Evolutionary conservation across 495 filamentous ascomycete species (phyloP).

Genomic region (Podospora anserina): DNA sequence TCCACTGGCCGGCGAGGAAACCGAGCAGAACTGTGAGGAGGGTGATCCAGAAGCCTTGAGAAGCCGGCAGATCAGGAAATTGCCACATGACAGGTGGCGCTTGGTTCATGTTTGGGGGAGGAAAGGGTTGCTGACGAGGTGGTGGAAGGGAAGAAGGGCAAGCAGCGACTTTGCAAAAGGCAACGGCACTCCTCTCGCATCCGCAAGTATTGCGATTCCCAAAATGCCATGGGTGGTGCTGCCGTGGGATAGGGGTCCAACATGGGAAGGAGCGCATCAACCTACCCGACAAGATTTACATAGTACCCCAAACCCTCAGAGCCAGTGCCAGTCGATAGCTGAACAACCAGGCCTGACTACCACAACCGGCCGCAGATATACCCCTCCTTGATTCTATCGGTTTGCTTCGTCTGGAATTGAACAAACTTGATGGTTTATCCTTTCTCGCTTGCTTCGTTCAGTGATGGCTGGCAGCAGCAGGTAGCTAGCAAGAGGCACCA

Average conservation of each 20-base stretch:
- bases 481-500: not conserved
- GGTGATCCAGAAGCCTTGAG: not conserved
- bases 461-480: not conserved
- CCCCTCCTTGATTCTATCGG: conserved; percentile 1
- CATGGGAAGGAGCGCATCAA: conserved; percentile 10
- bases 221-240: not conserved
- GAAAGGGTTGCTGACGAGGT: not conserved
- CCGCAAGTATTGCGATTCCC: not conserved
- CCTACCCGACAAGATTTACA: conserved; percentile 28
- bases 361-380: conserved; percentile 2
- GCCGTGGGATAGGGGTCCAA: not conserved
- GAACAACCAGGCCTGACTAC: not conserved
- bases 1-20: conserved; percentile 19
- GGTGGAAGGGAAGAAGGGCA: conserved; percentile 4
- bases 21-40: not conserved
- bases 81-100: not conserved
- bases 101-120: not conserved
- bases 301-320: conserved; percentile 20
- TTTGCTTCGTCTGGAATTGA: not conserved
- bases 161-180: not conserved
- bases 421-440: not conserved
- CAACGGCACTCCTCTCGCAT: not conserved
- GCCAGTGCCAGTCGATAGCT: not conserved
- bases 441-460: not conserved
- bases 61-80: not conserved